Base-by-base conservation (phyloP, 2,329 filamentous ascomycete species). In the Zalaria sp. region DNA sequence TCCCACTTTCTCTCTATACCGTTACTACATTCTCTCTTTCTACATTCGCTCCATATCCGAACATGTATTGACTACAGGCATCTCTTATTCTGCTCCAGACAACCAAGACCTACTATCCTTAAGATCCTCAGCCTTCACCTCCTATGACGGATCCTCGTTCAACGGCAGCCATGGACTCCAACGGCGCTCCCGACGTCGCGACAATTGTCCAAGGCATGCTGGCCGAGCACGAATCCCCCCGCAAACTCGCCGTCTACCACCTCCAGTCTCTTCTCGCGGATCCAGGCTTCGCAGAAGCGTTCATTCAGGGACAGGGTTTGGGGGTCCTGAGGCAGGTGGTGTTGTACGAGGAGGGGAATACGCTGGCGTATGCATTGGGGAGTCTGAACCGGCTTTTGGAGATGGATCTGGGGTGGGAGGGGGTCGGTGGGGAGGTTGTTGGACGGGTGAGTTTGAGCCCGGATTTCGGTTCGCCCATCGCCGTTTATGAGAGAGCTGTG, bases 241-340 rank as follows among this genome's bases (percentile, higher is more conserved):
- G 88, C 57, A 98, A 98, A 64, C 95, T 96, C 85, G 91, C 91
- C 46, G 91, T 93, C 46, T 98, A 98, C 75, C 95, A 95, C 67
- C 77, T 98, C 50, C 91, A 98, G 64, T 81, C 77, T 49, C 87
- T 85, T 47, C 94, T 98, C 63, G 89, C 88, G 58, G 91, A 98
- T 64, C 89, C 89, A 26, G 83, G 87, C 39, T 96, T 96, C 61
- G 91, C 91, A 55, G 91, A 96, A 61, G 79, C 93, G 53, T 98
- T 98, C 66, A 93, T 96, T 47, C 79, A 82, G 40, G 83, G 87
- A 39, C 87, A 87, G 43, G 91, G 91, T 3, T 71, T 96, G 49
- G 72, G 79, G 50, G 79, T 89, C 51, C 67, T 98, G 53, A 78
- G 86, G 41, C 79, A 83, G 43, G 71, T 96, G 41, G 86, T 91